phyloP scores from a whole-genome alignment of 176 grass and related monocot species.

The Triticum timopheevii region DNA sequence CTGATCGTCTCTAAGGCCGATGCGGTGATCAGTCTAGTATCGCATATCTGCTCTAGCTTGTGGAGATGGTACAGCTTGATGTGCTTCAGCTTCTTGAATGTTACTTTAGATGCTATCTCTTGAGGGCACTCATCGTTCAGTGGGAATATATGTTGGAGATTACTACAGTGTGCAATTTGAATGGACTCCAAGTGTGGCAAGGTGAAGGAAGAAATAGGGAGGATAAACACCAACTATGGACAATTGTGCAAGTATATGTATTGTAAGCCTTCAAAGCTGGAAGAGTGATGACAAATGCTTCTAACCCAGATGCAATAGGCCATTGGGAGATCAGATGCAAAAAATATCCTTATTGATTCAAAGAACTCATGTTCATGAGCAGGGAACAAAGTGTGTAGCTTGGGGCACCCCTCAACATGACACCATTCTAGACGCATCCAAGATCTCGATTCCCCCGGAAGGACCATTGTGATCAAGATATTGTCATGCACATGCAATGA shows the following conservation, averaged over 20 bases:
- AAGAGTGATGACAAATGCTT: too few species aligned
- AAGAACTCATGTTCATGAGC: neutral
- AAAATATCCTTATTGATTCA: neutral
- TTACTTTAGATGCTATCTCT: neutral
- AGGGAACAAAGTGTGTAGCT: neutral
- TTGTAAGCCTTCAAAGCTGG: neutral
- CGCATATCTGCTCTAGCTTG: neutral
- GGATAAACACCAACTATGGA: neutral
- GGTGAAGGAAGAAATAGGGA: neutral
- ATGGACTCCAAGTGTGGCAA: neutral
- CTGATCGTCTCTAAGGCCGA: neutral
- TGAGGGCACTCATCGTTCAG: neutral
- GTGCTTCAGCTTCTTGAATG: neutral
- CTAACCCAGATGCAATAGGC: neutral
- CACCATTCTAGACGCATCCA: neutral
- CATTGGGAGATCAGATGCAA: neutral
- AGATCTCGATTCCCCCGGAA: accelerated
- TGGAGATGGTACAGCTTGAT: neutral
- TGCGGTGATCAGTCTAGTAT: neutral
- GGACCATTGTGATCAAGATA: neutral
- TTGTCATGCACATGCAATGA: neutral
- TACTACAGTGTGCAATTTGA: neutral
- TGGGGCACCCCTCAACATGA: neutral
- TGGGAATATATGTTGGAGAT: neutral
- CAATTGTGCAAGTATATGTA: slow-evolving; percentile 7